phyloP scores from a whole-genome alignment of 805 yeast genomes.

The Candida pseudofarinosa region DNA sequence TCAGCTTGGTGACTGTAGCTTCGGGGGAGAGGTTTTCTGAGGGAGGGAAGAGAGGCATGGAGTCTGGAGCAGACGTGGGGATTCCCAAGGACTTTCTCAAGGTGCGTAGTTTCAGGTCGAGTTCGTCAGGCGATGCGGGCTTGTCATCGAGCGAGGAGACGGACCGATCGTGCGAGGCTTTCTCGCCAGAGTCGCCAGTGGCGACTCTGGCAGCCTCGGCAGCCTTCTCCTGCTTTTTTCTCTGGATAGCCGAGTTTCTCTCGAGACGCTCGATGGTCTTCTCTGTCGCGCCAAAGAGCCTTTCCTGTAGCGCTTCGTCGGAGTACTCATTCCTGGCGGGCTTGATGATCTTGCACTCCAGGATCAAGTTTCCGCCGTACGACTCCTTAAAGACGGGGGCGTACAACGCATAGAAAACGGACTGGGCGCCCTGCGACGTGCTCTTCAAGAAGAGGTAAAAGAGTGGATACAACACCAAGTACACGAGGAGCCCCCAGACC shows the following conservation, averaged over 20 bases:
- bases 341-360: slow-evolving; percentile 60
- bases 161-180: no score
- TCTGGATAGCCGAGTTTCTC: slow-evolving; percentile 62
- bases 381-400: slow-evolving; percentile 64
- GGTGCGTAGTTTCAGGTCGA: slow-evolving; percentile 28
- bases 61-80: slow-evolving; percentile 5
- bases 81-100: slow-evolving; percentile 22
- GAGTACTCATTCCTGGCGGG: slow-evolving; percentile 62
- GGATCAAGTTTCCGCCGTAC: slow-evolving; percentile 66
- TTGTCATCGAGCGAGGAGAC: slow-evolving; percentile 19
- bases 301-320: slow-evolving; percentile 57
- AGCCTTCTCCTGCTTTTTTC: slow-evolving; percentile 39
- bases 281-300: slow-evolving; percentile 59
- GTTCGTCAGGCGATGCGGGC: slow-evolving; percentile 33
- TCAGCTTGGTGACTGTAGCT: not conserved
- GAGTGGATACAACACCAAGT: slow-evolving; percentile 71
- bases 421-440: slow-evolving; percentile 75
- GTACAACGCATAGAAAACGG: slow-evolving; percentile 61
- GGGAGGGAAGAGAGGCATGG: slow-evolving; percentile 26
- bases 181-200: slow-evolving; percentile 9
- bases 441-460: slow-evolving; percentile 80
- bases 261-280: slow-evolving; percentile 55
- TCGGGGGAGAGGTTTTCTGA: not conserved
- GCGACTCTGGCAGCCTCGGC: slow-evolving; percentile 8
- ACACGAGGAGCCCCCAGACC: slow-evolving; percentile 52